Evolutionary conservation across 1,284 basidiomycete species (phyloP).

Genomic region (Rhodotorula sp.): DNA sequence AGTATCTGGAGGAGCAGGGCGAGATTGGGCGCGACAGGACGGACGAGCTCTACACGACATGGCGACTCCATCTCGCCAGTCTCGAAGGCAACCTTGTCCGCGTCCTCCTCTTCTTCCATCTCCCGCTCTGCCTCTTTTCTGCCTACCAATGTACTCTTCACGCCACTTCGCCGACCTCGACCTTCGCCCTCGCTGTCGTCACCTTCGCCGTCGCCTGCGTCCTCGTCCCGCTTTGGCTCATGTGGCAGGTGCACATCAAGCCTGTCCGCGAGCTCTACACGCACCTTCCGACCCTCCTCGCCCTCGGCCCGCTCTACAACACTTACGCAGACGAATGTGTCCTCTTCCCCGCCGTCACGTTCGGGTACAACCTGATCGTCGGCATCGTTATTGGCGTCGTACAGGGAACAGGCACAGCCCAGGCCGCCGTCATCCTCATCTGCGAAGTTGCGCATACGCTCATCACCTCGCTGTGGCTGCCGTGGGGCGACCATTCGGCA

Average conservation of each 20-base stretch:
- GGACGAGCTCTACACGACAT: slow-evolving; percentile 22
- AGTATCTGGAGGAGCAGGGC: slow-evolving; percentile 17
- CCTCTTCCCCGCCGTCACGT: slow-evolving; percentile 76
- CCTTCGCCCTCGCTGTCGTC: slow-evolving; percentile 65
- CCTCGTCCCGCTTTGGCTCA: slow-evolving; percentile 71
- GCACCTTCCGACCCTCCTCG: slow-evolving; percentile 84
- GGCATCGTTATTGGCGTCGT: slow-evolving; percentile 82
- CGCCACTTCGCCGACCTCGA: slow-evolving; percentile 54
- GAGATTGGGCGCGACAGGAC: slow-evolving; percentile 8
- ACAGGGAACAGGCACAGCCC: slow-evolving; percentile 82
- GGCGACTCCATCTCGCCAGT: slow-evolving; percentile 32
- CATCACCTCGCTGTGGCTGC: slow-evolving; percentile 56
- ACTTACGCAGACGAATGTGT: slow-evolving; percentile 89
- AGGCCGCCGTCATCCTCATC: slow-evolving; percentile 82
- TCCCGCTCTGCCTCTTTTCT: slow-evolving; percentile 88
- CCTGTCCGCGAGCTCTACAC: slow-evolving; percentile 89
- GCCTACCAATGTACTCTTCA: slow-evolving; percentile 75
- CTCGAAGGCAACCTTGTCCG: slow-evolving; percentile 86
- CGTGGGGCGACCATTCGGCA: slow-evolving; percentile 88
- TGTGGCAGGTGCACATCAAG: slow-evolving; percentile 71
- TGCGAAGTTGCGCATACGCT: slow-evolving; percentile 78
- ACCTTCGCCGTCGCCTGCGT: slow-evolving; percentile 73
- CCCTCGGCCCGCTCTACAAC: slow-evolving; percentile 91
- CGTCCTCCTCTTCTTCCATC: slow-evolving; percentile 83
- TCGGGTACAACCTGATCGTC: slow-evolving; percentile 74